phyloP scores from a whole-genome alignment of 106 monocot species.

The Dendrobium nobile region DNA sequence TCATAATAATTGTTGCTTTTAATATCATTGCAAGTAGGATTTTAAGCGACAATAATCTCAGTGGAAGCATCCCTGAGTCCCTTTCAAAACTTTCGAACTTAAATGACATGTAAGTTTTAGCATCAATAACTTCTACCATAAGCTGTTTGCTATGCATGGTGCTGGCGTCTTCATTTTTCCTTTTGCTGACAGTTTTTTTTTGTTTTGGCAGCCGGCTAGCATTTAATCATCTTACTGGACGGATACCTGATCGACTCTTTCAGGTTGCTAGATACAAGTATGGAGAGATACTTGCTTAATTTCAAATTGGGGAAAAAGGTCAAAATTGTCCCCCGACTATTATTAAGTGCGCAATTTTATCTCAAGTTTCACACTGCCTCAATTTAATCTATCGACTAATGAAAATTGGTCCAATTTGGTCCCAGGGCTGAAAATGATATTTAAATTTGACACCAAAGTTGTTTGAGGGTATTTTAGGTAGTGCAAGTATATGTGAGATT shows the following conservation, averaged over 20 bases:
- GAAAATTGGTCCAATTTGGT: too few species aligned
- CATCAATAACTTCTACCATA: neutral
- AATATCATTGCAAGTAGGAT: constrained; percentile 40
- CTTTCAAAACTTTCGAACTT: constrained; percentile 55
- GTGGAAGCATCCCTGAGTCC: constrained; percentile 72
- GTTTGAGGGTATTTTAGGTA: too few species aligned
- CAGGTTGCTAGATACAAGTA: constrained; percentile 87
- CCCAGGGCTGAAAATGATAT: too few species aligned
- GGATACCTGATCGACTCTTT: constrained; percentile 68
- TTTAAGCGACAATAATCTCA: constrained; percentile 87
- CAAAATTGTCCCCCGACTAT: too few species aligned
- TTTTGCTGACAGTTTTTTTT: constrained; percentile 8
- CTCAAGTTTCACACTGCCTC: too few species aligned
- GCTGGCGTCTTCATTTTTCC: neutral
- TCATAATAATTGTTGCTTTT: neutral
- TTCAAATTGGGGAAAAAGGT: neutral
- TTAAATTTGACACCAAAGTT: too few species aligned
- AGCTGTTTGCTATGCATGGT: constrained; percentile 3
- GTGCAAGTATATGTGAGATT: too few species aligned
- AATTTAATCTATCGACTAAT: too few species aligned
- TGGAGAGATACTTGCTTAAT: constrained; percentile 2
- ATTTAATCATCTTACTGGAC: constrained; percentile 70
- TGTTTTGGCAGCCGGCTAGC: constrained; percentile 62
- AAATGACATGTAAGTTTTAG: constrained; percentile 77
- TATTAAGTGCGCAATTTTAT: too few species aligned